Base-by-base conservation (phyloP, 768 basidiomycete genomes). In the Boletus bicolor region DNA sequence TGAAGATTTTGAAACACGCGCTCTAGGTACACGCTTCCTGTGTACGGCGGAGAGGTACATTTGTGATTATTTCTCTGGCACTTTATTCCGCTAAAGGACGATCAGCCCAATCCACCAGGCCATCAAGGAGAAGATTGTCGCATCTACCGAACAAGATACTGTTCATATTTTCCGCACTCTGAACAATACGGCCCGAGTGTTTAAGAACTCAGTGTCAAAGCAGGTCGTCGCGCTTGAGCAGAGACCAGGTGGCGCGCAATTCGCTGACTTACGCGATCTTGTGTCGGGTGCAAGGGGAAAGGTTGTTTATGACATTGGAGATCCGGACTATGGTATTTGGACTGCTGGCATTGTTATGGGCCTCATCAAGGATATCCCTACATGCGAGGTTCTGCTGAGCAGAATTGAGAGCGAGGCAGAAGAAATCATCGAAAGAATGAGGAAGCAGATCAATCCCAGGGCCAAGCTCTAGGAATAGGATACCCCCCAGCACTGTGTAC, bases 121-220 rank as follows among this genome's bases (percentile, higher is more conserved):
- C 58, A 91, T 98, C 79, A 97, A 98, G 70, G 79, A 93, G 51
- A 89, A 83, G 71, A 96, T 97, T 45, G 87, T 97, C 36, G 77
- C 82, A 14, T 87, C 92, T 12, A 84, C 80, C 0, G 95, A 97
- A 69, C 79, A 80, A 52, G 91, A 93, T 68, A 93, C 93, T 0
- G 68, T 89, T 3, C 93, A 95, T 71, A 94, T 97, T 63, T 93
- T 97, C 79, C 83, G 94, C 49, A 93, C 90, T 0, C 72, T 96
- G 44, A 78, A 80, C 65, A 92, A 93, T 66, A 91, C 91, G 3
- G 83, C 89, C 12, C 82, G 91, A n/a, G 89, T 92, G 11, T 91
- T 79, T 78, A 93, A 87, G 77, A 95, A 95, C 75, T 82, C 82
- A 52, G 84, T 96, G 24, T 77, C 94, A 14, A 67, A 81, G 67